Evolutionary conservation across 225 moss, liverwort and hornwort genomes (phyloP).

Genomic region (Sphagnum contortum): DNA sequence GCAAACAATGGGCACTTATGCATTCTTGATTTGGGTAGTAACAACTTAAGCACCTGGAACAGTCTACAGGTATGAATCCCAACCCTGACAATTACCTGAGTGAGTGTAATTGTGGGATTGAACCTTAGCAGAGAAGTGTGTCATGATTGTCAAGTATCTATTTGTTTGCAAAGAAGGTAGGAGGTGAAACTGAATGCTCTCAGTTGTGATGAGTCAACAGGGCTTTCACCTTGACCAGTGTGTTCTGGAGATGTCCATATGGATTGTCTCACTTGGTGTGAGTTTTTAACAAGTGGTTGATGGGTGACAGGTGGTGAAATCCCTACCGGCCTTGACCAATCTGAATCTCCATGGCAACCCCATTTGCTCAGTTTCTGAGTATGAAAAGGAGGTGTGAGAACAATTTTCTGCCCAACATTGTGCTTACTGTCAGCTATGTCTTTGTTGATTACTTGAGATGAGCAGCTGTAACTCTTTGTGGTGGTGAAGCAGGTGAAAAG

Average conservation of each 20-base stretch:
- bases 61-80: conserved; percentile 51
- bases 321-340: conserved; percentile 57
- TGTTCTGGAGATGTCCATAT: too few species aligned
- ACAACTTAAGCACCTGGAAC: conserved; percentile 70
- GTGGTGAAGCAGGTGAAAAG: conserved; percentile 39
- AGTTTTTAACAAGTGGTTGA: too few species aligned
- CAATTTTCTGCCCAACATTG: not conserved
- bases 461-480: not conserved
- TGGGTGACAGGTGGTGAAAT: conserved; percentile 48
- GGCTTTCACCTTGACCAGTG: too few species aligned
- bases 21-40: conserved; percentile 82
- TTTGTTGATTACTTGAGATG: not conserved
- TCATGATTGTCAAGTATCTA: conserved; percentile 2
- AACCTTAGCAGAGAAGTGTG: too few species aligned
- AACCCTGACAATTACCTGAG: too few species aligned
- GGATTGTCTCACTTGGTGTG: too few species aligned
- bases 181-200: too few species aligned
- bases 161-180: conserved; percentile 3
- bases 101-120: too few species aligned
- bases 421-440: not conserved
- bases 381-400: conserved; percentile 43
- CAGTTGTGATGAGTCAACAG: too few species aligned
- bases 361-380: conserved; percentile 43
- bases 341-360: conserved; percentile 78
- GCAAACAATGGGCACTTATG: conserved; percentile 80